Evolutionary conservation across 768 basidiomycete species (phyloP).

Genomic region (Calocybe gangraenosa): DNA sequence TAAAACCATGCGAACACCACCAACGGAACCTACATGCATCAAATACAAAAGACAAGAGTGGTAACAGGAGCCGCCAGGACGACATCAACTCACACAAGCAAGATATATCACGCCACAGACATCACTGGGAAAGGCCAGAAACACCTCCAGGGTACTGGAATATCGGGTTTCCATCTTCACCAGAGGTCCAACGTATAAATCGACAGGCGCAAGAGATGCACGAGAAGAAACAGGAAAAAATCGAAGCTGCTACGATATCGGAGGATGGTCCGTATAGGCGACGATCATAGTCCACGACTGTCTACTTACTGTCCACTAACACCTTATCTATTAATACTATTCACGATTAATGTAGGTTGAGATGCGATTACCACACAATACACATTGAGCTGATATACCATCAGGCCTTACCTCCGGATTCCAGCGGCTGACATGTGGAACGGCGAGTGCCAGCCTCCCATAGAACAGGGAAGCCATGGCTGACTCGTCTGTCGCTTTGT

Average conservation of each 20-base stretch:
- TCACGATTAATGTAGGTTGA: too few relatives aligned
- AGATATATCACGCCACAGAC: slow-evolving; percentile 66
- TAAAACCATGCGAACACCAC: slow-evolving; percentile 26
- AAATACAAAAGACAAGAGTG: background rate
- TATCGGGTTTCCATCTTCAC: slow-evolving; percentile 87
- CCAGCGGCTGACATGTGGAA: too few relatives aligned
- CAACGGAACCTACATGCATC: slow-evolving; percentile 3
- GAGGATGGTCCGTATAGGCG: slow-evolving; percentile 36
- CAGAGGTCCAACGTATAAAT: slow-evolving; percentile 77
- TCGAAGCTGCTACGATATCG: slow-evolving; percentile 58
- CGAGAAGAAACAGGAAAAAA: slow-evolving; percentile 50
- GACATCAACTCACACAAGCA: slow-evolving; percentile 57
- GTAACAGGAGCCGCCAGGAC: slow-evolving; percentile 14
- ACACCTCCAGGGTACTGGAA: slow-evolving; percentile 90
- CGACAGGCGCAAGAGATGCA: slow-evolving; percentile 69
- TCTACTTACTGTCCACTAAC: too few relatives aligned
- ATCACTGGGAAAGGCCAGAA: slow-evolving; percentile 62
- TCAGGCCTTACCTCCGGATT: too few relatives aligned
- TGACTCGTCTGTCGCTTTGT: slow-evolving; percentile 3
- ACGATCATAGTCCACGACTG: slow-evolving; percentile 16
- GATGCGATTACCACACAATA: too few relatives aligned
- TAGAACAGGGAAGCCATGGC: too few relatives aligned
- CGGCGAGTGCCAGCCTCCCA: too few relatives aligned
- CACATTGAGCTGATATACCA: too few relatives aligned
- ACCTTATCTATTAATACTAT: too few relatives aligned